Evolutionary conservation across 2,329 filamentous ascomycete species (phyloP).

Genomic region (Colletotrichum plurivorum): DNA sequence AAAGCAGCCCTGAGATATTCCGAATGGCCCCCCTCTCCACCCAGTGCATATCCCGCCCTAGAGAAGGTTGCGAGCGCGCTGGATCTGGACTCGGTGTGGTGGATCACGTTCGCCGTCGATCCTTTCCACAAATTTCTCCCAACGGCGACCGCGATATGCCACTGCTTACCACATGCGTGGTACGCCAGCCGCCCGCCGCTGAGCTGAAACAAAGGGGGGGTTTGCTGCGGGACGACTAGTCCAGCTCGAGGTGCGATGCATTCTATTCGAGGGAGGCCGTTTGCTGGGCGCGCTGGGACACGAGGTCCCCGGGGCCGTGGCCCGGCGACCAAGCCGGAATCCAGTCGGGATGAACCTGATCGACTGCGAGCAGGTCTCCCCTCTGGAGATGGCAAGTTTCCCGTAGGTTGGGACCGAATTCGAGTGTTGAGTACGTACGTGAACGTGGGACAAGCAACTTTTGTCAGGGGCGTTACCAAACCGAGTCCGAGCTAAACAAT

Average conservation of each 20-base stretch:
- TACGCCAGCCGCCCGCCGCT: background rate
- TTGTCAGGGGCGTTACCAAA: too few relatives aligned
- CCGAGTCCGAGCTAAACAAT: too few relatives aligned
- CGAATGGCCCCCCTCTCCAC: too few relatives aligned
- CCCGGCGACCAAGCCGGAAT: background rate
- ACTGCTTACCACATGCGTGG: background rate
- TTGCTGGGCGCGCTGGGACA: slow-evolving; percentile 1
- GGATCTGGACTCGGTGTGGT: background rate
- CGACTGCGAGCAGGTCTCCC: too few relatives aligned
- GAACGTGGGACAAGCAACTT: too few relatives aligned
- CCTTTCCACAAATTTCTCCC: background rate
- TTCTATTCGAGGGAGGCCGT: slow-evolving; percentile 1
- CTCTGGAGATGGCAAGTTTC: background rate
- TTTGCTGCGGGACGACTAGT: background rate
- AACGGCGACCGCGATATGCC: background rate
- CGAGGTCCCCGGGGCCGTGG: background rate
- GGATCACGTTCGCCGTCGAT: background rate
- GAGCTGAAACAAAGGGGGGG: slow-evolving; percentile 17
- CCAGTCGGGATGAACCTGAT: background rate
- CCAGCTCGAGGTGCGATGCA: background rate
- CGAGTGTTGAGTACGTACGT: too few relatives aligned
- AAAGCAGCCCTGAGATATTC: too few relatives aligned
- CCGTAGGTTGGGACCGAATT: too few relatives aligned
- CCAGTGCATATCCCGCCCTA: too few relatives aligned
- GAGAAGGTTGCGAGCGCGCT: background rate